These are phyloP conservation scores for Liriodendron chinense DNA, from an alignment of 164 flowering plant genomes.

Conservation along the genomic window DNA sequence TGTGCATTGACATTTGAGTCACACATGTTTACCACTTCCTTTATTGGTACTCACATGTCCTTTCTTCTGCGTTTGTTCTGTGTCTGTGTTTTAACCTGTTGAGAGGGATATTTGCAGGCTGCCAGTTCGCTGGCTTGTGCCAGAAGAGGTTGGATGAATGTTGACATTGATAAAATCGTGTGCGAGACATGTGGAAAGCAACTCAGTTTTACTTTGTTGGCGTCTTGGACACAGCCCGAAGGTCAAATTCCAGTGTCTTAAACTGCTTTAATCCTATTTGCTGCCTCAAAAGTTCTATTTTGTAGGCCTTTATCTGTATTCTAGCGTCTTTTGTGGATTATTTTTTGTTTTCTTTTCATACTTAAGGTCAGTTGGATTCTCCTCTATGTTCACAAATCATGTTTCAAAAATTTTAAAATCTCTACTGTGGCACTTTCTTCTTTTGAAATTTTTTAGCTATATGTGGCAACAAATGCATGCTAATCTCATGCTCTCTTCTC, in stretches of 20 bases:
- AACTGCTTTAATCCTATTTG: neutral
- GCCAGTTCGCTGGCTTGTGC: slow-evolving; percentile 91
- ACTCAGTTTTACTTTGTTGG: slow-evolving; percentile 37
- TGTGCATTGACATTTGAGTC: neutral
- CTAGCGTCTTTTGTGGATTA: neutral
- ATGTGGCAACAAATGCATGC: neutral
- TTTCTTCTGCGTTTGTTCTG: neutral
- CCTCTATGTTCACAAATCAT: too few relatives aligned
- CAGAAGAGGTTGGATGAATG: slow-evolving; percentile 87
- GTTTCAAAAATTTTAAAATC: too few relatives aligned
- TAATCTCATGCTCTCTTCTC: neutral
- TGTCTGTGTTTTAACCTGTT: neutral
- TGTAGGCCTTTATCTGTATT: neutral
- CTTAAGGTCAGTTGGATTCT: neutral
- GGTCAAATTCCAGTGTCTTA: slow-evolving; percentile 38
- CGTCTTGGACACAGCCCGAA: slow-evolving; percentile 32
- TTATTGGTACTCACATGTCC: neutral
- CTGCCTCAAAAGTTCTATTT: neutral
- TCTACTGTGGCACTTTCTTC: too few relatives aligned
- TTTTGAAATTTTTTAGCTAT: too few relatives aligned
- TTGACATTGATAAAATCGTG: slow-evolving; percentile 64
- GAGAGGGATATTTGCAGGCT: slow-evolving; percentile 40
- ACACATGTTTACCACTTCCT: neutral
- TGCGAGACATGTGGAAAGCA: slow-evolving; percentile 83
- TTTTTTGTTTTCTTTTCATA: neutral